A percentile compares a stretch with the other conserved stretches of the same genome.
These are phyloP conservation scores for Dicorynia guianensis DNA, from an alignment of 306 rosid species.

Conservation along the genomic window DNA sequence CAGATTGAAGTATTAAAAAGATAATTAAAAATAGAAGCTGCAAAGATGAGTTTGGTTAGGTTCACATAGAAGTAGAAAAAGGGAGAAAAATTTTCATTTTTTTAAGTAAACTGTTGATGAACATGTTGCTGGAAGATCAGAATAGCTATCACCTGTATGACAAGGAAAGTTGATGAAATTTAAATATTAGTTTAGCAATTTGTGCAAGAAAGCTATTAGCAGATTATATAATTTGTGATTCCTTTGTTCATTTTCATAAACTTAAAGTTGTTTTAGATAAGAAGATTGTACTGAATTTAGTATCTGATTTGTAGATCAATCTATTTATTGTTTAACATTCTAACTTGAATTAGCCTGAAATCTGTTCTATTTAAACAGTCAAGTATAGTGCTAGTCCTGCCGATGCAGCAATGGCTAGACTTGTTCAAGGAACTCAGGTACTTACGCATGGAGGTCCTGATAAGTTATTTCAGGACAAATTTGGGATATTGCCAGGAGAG, in stretches of 20 bases:
- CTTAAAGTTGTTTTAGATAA: not conserved
- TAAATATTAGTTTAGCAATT: not conserved
- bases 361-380: conserved; percentile 49
- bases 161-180: not conserved
- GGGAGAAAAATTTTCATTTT: not conserved
- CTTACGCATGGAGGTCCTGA: conserved; percentile 71
- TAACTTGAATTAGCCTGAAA: conserved; percentile 14
- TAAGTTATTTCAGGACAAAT: conserved; percentile 62
- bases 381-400: conserved; percentile 56
- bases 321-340: not conserved
- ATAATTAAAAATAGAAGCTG: not conserved
- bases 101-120: not conserved
- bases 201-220: not conserved
- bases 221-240: not conserved
- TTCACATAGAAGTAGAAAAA: not conserved
- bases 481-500: conserved; percentile 63
- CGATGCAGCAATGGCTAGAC: conserved; percentile 77
- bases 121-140: not conserved
- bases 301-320: not conserved
- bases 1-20: too few relatives aligned
- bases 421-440: conserved; percentile 67
- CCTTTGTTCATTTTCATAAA: too few relatives aligned
- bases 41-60: not conserved
- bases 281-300: not conserved
- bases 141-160: not conserved